Evolutionary conservation across 2,329 filamentous ascomycete species (phyloP), one percentile per base, ranked within the genome.

Genomic region (Xylariaceae sp.): DNA sequence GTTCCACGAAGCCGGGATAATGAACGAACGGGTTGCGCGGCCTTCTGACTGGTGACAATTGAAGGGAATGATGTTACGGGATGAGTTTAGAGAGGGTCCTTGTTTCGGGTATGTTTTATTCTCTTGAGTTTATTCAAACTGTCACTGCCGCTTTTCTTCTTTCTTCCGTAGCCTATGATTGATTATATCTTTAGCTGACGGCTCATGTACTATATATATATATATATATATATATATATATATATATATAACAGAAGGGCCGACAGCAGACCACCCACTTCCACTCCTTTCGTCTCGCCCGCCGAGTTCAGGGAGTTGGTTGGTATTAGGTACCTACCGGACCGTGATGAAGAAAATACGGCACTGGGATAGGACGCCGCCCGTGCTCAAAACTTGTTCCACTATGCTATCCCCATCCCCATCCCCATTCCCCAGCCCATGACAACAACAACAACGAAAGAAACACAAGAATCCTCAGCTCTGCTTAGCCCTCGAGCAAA

Each of bases 101-200:
- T 11, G 5, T 46, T 4, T 11, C 43, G 27, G 29, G 43, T 46
- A 3, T 5, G 43, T 19, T n/a, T n/a, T n/a, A n/a, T n/a, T n/a
- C n/a, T n/a, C n/a, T n/a, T n/a, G n/a, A n/a, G n/a, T n/a, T n/a
- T n/a, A n/a, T n/a, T n/a, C n/a, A 3, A 2, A 8, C 24, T 12
- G 31, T 18, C n/a, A 9, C 4, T 13, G 15, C 2, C 13, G 14
- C 8, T 16, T 31, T 16, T 31, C n/a, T 9, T 9, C 16, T 24
- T 24, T 24, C 21, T 24, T 24, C 11, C 11, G 21, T 24, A 6
- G n/a, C n/a, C n/a, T n/a, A n/a, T n/a, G n/a, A n/a, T n/a, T n/a
- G n/a, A n/a, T n/a, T n/a, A n/a, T n/a, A n/a, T n/a, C n/a, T n/a
- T n/a, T n/a, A n/a, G n/a, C n/a, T n/a, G n/a, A n/a, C n/a, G n/a